phyloP scores from a whole-genome alignment of 1,284 basidiomycete genomes.

The Athelia sp. region DNA sequence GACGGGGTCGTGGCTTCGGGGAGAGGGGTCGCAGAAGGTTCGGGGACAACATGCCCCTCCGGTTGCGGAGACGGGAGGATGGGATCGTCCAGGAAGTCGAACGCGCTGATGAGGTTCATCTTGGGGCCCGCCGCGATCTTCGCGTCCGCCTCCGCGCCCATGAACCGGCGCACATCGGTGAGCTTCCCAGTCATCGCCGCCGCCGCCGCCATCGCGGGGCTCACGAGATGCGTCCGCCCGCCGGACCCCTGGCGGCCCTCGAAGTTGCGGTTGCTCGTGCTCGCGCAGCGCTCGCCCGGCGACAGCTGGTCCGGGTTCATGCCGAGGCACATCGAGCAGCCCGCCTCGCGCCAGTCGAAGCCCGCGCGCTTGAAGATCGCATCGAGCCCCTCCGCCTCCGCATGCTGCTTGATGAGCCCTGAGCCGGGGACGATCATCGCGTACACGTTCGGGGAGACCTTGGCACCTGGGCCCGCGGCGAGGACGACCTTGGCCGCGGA shows the following conservation, averaged over 20 bases:
- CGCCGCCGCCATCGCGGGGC: conserved; percentile 94
- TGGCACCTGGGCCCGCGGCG: conserved; percentile 70
- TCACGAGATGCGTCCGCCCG: conserved; percentile 89
- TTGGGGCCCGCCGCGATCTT: conserved; percentile 42
- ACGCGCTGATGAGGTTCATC: conserved; percentile 65
- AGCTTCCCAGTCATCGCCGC: conserved; percentile 88
- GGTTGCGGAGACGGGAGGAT: conserved; percentile 65
- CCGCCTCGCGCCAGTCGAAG: conserved; percentile 97
- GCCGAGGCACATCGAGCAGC: conserved; percentile 96
- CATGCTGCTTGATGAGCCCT: conserved; percentile 91
- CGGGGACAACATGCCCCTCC: conserved; percentile 29
- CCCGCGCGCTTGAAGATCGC: conserved; percentile 90
- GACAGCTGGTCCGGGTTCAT: conserved; percentile 96
- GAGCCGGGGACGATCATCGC: conserved; percentile 98
- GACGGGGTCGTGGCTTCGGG: conserved; percentile 53
- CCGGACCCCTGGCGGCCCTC: conserved; percentile 92
- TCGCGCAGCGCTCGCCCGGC: conserved; percentile 90
- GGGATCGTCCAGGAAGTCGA: conserved; percentile 76
- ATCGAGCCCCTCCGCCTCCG: conserved; percentile 91
- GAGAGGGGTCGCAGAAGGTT: conserved; percentile 28
- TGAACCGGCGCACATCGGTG: conserved; percentile 84
- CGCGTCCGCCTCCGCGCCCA: conserved; percentile 45
- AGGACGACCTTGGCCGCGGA: conserved; percentile 84
- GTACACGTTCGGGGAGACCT: conserved; percentile 75
- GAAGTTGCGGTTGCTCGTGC: conserved; percentile 96